Conservation (phyloP, 1,284 basidiomycete species). For the Heterobasidion parviporum region DNA sequence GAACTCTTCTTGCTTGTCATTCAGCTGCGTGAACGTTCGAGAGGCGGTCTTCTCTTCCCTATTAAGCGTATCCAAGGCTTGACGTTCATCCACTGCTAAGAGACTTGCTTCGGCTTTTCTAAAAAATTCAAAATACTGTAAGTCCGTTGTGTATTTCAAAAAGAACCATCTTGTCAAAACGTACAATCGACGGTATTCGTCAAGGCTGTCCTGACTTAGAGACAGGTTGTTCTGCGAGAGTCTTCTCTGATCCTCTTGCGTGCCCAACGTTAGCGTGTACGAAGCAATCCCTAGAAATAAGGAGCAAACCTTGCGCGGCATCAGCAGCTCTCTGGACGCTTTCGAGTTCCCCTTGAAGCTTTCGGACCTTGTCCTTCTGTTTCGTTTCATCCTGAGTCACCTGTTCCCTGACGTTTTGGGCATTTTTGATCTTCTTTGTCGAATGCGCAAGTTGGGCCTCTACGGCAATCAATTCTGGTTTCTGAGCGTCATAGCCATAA, state of each 20-base stretch:
- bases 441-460: conserved; percentile 88
- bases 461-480: conserved; percentile 72
- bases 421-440: conserved; percentile 69
- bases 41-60: conserved; percentile 75
- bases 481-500: conserved; percentile 30
- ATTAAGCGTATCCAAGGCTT: conserved; percentile 74
- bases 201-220: conserved; percentile 76
- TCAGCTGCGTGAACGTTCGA: conserved; percentile 60
- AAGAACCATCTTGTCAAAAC: conserved; percentile 17
- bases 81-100: conserved; percentile 81
- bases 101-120: conserved; percentile 76
- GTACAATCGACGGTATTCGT: conserved; percentile 82
- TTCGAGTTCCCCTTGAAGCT: conserved; percentile 57
- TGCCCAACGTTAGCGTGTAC: background rate
- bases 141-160: background rate
- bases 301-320: conserved; percentile 60
- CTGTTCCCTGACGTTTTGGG: conserved; percentile 54
- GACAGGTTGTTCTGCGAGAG: conserved; percentile 71
- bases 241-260: conserved; percentile 64
- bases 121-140: background rate
- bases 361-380: conserved; percentile 52
- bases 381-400: conserved; percentile 64
- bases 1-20: conserved; percentile 61
- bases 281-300: background rate
- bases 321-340: conserved; percentile 66